phyloP scores from a whole-genome alignment of 805 yeast species.

The Teunomyces aglyptinius region DNA sequence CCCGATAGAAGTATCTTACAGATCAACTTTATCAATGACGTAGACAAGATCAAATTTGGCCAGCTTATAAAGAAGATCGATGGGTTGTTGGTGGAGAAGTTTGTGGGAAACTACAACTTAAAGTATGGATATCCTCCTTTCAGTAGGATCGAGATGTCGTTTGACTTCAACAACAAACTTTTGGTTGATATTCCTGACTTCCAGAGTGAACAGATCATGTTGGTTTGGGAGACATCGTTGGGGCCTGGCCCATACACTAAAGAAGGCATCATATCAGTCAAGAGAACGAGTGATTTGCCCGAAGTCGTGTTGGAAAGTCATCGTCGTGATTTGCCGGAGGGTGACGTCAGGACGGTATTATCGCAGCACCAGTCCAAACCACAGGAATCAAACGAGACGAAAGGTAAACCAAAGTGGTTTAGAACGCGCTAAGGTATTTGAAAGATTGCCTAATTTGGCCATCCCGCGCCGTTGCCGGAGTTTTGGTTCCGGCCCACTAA shows the following conservation, averaged over 20 bases:
- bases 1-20: slow-evolving; percentile 40
- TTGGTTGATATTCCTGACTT: slow-evolving; percentile 31
- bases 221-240: slow-evolving; percentile 34
- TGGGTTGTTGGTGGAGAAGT: slow-evolving; percentile 26
- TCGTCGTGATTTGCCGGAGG: slow-evolving; percentile 33
- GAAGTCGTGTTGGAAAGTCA: slow-evolving; percentile 33
- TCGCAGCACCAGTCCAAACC: background rate
- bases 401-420: slow-evolving; percentile 13
- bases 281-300: slow-evolving; percentile 31
- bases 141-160: slow-evolving; percentile 23
- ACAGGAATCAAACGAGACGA: background rate
- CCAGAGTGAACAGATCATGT: slow-evolving; percentile 25
- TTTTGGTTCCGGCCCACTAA: background rate
- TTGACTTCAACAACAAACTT: slow-evolving; percentile 23
- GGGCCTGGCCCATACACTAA: slow-evolving; percentile 27
- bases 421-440: slow-evolving; percentile 2
- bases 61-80: slow-evolving; percentile 37
- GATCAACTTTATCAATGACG: slow-evolving; percentile 26
- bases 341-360: slow-evolving; percentile 5
- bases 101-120: slow-evolving; percentile 28
- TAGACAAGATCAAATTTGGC: slow-evolving; percentile 28
- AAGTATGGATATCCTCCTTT: slow-evolving; percentile 42
- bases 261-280: slow-evolving; percentile 14
- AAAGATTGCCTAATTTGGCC: background rate
- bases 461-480: slow-evolving; percentile 3